Conservation (phyloP, 2,329 filamentous ascomycete genomes). For the Furcasterigmium sp. region DNA sequence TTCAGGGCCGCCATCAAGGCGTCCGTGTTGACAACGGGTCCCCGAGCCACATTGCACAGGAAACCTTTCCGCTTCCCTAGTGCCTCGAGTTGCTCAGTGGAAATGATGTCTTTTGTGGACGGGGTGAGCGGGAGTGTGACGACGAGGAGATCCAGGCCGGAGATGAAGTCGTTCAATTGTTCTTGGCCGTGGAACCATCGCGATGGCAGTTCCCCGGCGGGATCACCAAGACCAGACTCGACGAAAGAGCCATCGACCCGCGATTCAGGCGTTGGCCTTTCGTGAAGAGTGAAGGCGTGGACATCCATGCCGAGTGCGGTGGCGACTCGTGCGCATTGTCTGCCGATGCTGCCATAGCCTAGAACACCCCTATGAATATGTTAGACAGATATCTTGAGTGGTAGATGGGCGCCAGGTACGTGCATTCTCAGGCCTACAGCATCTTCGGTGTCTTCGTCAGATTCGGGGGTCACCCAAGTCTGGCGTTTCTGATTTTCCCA, state of each 20-base stretch:
- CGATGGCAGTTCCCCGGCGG: constrained; percentile 31
- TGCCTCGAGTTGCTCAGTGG: constrained; percentile 34
- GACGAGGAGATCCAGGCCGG: constrained; percentile 37
- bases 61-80: constrained; percentile 42
- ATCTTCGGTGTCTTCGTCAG: not conserved
- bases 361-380: constrained; percentile 31
- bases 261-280: constrained; percentile 53
- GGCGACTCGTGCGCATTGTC: constrained; percentile 40
- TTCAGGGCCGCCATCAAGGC: constrained; percentile 53
- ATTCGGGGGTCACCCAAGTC: not conserved
- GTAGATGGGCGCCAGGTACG: too few relatives aligned
- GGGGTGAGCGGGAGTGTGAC: constrained; percentile 32
- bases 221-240: constrained; percentile 55
- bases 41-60: constrained; percentile 62
- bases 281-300: constrained; percentile 60
- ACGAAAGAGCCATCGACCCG: constrained; percentile 54
- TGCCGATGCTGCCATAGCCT: constrained; percentile 40
- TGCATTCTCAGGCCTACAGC: constrained; percentile 18
- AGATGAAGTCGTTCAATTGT: constrained; percentile 34
- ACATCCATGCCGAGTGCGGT: constrained; percentile 61
- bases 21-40: constrained; percentile 29
- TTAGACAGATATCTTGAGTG: too few relatives aligned
- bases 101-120: constrained; percentile 33
- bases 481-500: not conserved
- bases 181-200: constrained; percentile 35